These are phyloP conservation scores for Monilinia fructigena DNA, from an alignment of 2,329 filamentous ascomycete genomes.

Conservation along the genomic window DNA sequence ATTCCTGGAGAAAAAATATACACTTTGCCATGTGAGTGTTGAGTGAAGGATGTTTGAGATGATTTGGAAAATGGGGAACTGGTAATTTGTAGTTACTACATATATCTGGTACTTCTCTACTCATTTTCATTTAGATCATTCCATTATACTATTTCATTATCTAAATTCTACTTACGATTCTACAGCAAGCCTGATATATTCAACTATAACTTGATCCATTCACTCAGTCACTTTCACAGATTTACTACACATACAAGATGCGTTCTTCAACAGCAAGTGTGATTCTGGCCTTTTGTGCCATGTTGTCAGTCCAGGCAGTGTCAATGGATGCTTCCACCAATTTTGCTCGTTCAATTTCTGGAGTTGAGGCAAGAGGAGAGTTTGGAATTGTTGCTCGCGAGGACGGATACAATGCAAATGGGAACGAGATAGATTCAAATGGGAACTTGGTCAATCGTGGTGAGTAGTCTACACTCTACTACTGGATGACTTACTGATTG, in stretches of 20 bases:
- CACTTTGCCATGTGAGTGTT: not conserved
- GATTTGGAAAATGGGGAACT: not conserved
- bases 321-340: constrained; percentile 22
- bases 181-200: constrained; percentile 21
- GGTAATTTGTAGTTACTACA: not conserved
- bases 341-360: constrained; percentile 20
- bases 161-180: not conserved
- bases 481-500: not conserved
- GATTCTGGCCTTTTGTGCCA: constrained; percentile 34
- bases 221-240: constrained; percentile 14
- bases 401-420: constrained; percentile 2
- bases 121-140: not conserved
- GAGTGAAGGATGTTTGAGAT: constrained; percentile 7
- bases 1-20: not conserved
- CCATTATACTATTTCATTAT: not conserved
- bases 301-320: constrained; percentile 32
- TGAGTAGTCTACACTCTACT: not conserved
- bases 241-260: constrained; percentile 27
- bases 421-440: constrained; percentile 6
- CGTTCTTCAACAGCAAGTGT: constrained; percentile 33
- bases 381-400: constrained; percentile 3
- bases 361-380: constrained; percentile 16
- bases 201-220: constrained; percentile 1
- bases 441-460: not conserved
- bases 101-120: constrained; percentile 1